A percentile compares a stretch with the other conserved stretches of the same genome.
Conservation (phyloP, 2,329 filamentous ascomycete species). For the Sarocladium kiliense region DNA sequence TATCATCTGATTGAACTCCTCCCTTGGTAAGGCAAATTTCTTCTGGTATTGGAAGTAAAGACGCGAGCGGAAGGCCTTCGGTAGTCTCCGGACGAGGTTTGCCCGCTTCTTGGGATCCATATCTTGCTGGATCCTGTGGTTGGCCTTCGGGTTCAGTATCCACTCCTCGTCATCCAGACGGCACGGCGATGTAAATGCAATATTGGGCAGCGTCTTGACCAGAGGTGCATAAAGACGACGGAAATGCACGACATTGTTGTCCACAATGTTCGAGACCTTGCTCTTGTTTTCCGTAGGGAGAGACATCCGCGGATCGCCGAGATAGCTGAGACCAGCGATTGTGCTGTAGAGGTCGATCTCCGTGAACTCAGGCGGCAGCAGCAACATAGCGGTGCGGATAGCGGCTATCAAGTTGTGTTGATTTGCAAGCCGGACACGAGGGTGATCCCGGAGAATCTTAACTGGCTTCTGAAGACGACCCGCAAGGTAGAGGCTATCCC, state of each 20-base stretch:
- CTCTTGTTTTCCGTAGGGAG: slow-evolving; percentile 84
- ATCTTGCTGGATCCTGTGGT: slow-evolving; percentile 73
- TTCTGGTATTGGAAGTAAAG: slow-evolving; percentile 94
- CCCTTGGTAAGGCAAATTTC: slow-evolving; percentile 78
- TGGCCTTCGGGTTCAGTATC: slow-evolving; percentile 42
- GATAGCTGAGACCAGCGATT: slow-evolving; percentile 88
- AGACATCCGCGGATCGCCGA: slow-evolving; percentile 94
- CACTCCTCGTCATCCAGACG: slow-evolving; percentile 33
- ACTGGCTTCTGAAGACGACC: slow-evolving; percentile 95
- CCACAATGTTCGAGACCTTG: slow-evolving; percentile 93
- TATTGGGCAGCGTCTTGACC: slow-evolving; percentile 84
- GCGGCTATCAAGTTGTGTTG: slow-evolving; percentile 94
- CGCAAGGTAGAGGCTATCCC: slow-evolving; percentile 95
- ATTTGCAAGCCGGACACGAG: slow-evolving; percentile 86
- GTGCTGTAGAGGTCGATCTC: slow-evolving; percentile 85
- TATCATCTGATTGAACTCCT: slow-evolving; percentile 82
- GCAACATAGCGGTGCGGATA: slow-evolving; percentile 79
- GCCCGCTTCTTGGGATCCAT: slow-evolving; percentile 87
- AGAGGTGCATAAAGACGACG: slow-evolving; percentile 85
- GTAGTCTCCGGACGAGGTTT: slow-evolving; percentile 93
- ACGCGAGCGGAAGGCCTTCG: slow-evolving; percentile 78
- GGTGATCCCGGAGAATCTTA: slow-evolving; percentile 93
- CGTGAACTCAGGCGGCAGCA: slow-evolving; percentile 78
- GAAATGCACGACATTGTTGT: slow-evolving; percentile 87
- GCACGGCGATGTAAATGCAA: slow-evolving; percentile 61